Base-by-base conservation (phyloP, 1,284 basidiomycete genomes). In the Grifola frondosa region DNA sequence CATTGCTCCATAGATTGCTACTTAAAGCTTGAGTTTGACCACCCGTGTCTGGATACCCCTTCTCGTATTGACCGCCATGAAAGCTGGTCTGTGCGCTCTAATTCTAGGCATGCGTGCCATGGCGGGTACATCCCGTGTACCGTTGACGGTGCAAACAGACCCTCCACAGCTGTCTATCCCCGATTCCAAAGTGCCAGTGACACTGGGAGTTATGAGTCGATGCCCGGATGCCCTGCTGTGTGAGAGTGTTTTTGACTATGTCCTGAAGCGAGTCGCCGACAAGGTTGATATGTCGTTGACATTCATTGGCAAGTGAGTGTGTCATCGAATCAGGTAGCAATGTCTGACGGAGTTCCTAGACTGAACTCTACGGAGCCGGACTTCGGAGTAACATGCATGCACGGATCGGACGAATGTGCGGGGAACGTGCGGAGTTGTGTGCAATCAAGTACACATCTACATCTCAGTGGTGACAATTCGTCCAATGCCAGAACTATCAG, bases 341-440 rank as follows among this genome's bases (percentile, higher is more conserved):
- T 5, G 28, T 16, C 13, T 11, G 4, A 23, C 30, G 10, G 32
- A 21, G 23, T 24, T 31, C 39, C n/a, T 57, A 91, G 90, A 38
- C 60, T 80, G 20, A 80, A 92, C 61, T 53, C 71, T 17, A 74
- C 78, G 8, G 84, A 87, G 30, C 66, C 78, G 10, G 69, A 74
- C 35, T 86, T 84, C 58, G 90, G 90, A 12, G 78, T 88, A 16
- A 77, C 70, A 19, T 94, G 91, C 67, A 77, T 75, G 71, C 91
- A 95, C 61, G 91, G 91, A 16, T 67, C 70, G 13, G 65, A 75
- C 34, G 91, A 95, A 66, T 93, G 90, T 56, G 81, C 81, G n/a
- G 91, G 89, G 38, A 91, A 94, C 67, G 78, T 91, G 13, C 86
- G 51, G 82, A 94, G 60, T 73, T 95, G 19, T 95, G 91, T 60